phyloP scores from a whole-genome alignment of 768 basidiomycete species.

The Gyrodon lividus region DNA sequence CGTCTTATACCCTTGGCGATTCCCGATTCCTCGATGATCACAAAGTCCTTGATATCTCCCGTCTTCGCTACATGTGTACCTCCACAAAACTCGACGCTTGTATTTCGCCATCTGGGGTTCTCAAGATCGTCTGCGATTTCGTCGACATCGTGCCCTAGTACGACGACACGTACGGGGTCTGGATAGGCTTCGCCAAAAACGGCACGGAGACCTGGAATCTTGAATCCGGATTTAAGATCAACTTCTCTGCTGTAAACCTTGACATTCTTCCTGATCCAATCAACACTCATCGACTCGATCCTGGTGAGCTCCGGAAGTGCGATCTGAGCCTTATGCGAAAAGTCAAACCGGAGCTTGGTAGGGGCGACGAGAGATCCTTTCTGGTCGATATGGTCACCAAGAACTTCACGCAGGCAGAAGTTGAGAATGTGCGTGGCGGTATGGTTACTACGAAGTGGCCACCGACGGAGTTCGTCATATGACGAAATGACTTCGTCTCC shows the following conservation, averaged over 20 bases:
- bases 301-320: slow-evolving; percentile 69
- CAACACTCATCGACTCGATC: slow-evolving; percentile 80
- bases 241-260: slow-evolving; percentile 88
- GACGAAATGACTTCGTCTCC: slow-evolving; percentile 83
- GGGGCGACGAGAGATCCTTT: slow-evolving; percentile 97
- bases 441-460: slow-evolving; percentile 97
- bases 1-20: slow-evolving; percentile 98
- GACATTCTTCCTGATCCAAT: slow-evolving; percentile 91
- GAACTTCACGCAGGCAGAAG: slow-evolving; percentile 85
- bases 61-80: slow-evolving; percentile 99
- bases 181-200: slow-evolving; percentile 99
- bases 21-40: slow-evolving; percentile 92
- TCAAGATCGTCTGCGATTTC: slow-evolving; percentile 83
- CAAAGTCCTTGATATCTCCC: slow-evolving; percentile 95
- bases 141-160: slow-evolving; percentile 83
- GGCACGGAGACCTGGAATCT: slow-evolving; percentile 91
- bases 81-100: slow-evolving; percentile 97
- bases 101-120: slow-evolving; percentile 87
- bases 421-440: slow-evolving; percentile 99
- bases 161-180: slow-evolving; percentile 94
- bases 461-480: slow-evolving; percentile 94
- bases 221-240: slow-evolving; percentile 69
- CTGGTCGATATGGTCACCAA: slow-evolving; percentile 98
- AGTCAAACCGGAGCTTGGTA: slow-evolving; percentile 95
- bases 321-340: slow-evolving; percentile 92